phyloP scores from a whole-genome alignment of 176 grass and related monocot species.

The Carex myosuroides region DNA sequence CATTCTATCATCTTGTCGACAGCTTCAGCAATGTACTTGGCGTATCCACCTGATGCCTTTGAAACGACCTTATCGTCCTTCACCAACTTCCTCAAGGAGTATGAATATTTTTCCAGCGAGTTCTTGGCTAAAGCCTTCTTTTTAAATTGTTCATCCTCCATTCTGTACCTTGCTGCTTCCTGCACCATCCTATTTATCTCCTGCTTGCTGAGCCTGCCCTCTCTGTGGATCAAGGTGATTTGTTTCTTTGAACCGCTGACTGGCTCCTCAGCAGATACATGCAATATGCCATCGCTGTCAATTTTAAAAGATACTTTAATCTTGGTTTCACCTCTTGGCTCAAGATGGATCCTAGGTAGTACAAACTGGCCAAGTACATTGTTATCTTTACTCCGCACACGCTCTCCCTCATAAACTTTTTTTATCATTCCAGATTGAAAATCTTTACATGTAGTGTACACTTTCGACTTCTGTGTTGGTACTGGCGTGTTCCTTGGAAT shows the following conservation, averaged over 20 bases:
- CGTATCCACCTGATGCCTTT: conserved; percentile 35
- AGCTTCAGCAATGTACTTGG: conserved; percentile 67
- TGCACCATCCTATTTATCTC: conserved; percentile 80
- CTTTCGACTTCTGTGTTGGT: conserved; percentile 8
- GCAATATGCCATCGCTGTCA: conserved; percentile 15
- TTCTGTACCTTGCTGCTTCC: conserved; percentile 64
- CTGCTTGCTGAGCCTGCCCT: conserved; percentile 62
- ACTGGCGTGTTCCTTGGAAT: conserved; percentile 30
- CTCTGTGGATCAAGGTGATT: conserved; percentile 70
- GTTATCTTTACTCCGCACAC: conserved; percentile 15
- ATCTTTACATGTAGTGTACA: too few relatives aligned
- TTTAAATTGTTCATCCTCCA: conserved; percentile 72
- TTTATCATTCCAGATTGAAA: too few relatives aligned
- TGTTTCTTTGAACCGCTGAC: conserved; percentile 29
- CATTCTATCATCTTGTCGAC: conserved; percentile 48
- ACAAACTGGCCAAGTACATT: not conserved
- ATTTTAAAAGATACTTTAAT: conserved; percentile 12
- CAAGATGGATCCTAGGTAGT: not conserved
- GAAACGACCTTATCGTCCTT: conserved; percentile 64
- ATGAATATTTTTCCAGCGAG: conserved; percentile 60
- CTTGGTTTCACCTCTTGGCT: not conserved
- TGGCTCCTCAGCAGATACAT: conserved; percentile 26
- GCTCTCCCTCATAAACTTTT: conserved; percentile 31
- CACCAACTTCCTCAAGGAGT: conserved; percentile 77
- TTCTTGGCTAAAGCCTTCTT: conserved; percentile 84